A percentile compares a stretch with the other conserved stretches of the same genome.
Conservation (phyloP, 78 protist genomes). For the Capsaspora owczarzaki region DNA sequence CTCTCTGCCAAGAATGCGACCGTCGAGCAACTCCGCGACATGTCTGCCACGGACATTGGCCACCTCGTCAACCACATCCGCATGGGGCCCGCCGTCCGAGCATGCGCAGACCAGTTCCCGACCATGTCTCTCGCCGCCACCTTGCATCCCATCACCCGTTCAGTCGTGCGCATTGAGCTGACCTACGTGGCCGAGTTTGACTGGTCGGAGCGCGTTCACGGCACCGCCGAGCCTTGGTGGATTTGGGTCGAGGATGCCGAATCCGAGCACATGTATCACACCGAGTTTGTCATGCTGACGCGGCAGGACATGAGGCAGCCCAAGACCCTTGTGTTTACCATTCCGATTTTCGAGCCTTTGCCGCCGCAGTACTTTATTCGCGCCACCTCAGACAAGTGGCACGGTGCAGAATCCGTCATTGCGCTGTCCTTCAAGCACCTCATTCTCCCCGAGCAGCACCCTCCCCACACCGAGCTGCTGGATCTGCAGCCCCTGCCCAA, state of each 20-base stretch:
- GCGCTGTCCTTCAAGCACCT: constrained; percentile 69
- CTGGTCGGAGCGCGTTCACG: constrained; percentile 60
- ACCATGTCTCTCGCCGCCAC: constrained; percentile 31
- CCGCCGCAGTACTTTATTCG: constrained; percentile 84
- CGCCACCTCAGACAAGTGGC: constrained; percentile 81
- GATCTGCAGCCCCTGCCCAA: constrained; percentile 84
- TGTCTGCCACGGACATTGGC: constrained; percentile 68
- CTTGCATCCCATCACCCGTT: constrained; percentile 88
- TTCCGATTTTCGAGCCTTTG: constrained; percentile 83
- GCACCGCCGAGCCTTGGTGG: constrained; percentile 71
- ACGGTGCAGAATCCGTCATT: constrained; percentile 63
- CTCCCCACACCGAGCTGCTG: constrained; percentile 89
- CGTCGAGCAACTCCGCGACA: constrained; percentile 61
- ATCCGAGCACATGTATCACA: constrained; percentile 75
- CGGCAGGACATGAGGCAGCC: constrained; percentile 22
- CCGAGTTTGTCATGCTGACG: constrained; percentile 61
- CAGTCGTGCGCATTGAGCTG: constrained; percentile 69
- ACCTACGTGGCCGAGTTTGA: constrained; percentile 44
- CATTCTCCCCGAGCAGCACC: constrained; percentile 73
- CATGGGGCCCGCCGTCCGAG: constrained; percentile 27
- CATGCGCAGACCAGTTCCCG: constrained; percentile 57
- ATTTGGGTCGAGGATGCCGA: constrained; percentile 64
- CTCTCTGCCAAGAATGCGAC: not conserved
- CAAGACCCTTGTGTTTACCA: constrained; percentile 47
- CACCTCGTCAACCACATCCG: constrained; percentile 28